Percentiles rank a stretch among this genome's conserved stretches.
These are phyloP conservation scores for Pyrenophora seminiperda DNA, from an alignment of 2,329 filamentous ascomycete genomes.

Conservation along the genomic window DNA sequence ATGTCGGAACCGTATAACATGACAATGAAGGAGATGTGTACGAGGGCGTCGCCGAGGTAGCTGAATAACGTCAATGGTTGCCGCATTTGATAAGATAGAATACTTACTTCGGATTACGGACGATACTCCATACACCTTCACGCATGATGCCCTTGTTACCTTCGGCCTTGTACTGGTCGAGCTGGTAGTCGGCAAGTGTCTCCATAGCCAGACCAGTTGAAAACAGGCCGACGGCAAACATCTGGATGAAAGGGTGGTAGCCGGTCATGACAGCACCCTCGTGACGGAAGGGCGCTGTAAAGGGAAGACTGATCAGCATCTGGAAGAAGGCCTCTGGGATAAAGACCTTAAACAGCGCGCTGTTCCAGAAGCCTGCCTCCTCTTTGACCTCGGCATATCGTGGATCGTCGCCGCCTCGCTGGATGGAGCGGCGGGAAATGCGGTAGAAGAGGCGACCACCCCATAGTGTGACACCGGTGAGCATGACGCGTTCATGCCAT, in stretches of 20 bases:
- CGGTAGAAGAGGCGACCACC: slow-evolving; percentile 62
- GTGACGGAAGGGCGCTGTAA: slow-evolving; percentile 61
- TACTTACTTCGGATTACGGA: slow-evolving; percentile 66
- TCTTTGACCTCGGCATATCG: slow-evolving; percentile 61
- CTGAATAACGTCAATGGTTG: slow-evolving; percentile 40
- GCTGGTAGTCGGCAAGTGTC: slow-evolving; percentile 61
- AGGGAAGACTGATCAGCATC: slow-evolving; percentile 62
- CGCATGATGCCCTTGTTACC: slow-evolving; percentile 53
- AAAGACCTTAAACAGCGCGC: slow-evolving; percentile 60
- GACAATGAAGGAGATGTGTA: slow-evolving; percentile 64
- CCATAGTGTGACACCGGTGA: slow-evolving; percentile 64
- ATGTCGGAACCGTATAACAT: slow-evolving; percentile 61
- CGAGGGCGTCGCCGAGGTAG: slow-evolving; percentile 65
- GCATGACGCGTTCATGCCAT: slow-evolving; percentile 61
- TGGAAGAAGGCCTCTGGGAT: slow-evolving; percentile 64
- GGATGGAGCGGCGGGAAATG: slow-evolving; percentile 55
- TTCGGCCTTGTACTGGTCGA: slow-evolving; percentile 57
- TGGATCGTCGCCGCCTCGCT: slow-evolving; percentile 61
- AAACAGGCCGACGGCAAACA: slow-evolving; percentile 60
- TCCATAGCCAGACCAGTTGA: slow-evolving; percentile 62
- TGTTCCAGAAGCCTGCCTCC: slow-evolving; percentile 62
- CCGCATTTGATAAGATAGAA: neutral
- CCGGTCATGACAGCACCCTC: slow-evolving; percentile 46
- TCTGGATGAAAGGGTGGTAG: slow-evolving; percentile 46
- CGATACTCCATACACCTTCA: slow-evolving; percentile 66